Percentiles rank a stretch among this genome's conserved stretches.
These are phyloP conservation scores for Castanospermum australe DNA, from an alignment of 306 rosid genomes.

Conservation along the genomic window DNA sequence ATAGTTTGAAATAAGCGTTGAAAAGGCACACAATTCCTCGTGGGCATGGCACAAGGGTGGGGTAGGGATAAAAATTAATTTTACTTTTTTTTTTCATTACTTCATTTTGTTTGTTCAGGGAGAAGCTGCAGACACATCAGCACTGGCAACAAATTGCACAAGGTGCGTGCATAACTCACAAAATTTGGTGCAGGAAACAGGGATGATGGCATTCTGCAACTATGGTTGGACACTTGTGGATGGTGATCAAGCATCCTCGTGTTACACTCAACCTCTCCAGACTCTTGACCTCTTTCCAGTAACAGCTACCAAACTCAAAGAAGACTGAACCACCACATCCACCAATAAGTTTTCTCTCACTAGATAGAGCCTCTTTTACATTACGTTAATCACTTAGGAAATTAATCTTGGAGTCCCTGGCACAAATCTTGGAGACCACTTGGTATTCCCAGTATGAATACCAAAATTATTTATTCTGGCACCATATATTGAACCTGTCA, in stretches of 20 bases:
- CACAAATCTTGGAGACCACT: too few relatives aligned
- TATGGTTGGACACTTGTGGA: constrained; percentile 33
- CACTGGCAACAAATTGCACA: constrained; percentile 10
- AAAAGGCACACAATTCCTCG: neutral
- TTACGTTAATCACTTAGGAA: too few relatives aligned
- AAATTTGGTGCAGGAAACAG: constrained; percentile 26
- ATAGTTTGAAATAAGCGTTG: neutral
- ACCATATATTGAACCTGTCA: too few relatives aligned
- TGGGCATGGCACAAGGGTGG: neutral
- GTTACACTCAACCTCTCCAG: constrained; percentile 33
- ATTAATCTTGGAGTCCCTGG: too few relatives aligned
- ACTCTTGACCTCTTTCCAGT: constrained; percentile 67
- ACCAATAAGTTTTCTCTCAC: too few relatives aligned
- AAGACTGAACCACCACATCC: constrained; percentile 26
- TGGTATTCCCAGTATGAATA: too few relatives aligned
- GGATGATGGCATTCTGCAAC: constrained; percentile 28
- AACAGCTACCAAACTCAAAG: constrained; percentile 42
- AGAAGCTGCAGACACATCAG: constrained; percentile 30
- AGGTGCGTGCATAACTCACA: constrained; percentile 30
- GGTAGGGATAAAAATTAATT: neutral
- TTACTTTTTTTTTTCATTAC: neutral
- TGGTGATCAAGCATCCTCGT: constrained; percentile 27
- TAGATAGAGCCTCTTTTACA: too few relatives aligned
- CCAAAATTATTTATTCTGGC: too few relatives aligned
- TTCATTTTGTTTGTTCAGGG: constrained; percentile 13